Evolutionary conservation across 345 rosid species (phyloP), one percentile per base, ranked within the genome.

Genomic region (Syzygium aqueum): DNA sequence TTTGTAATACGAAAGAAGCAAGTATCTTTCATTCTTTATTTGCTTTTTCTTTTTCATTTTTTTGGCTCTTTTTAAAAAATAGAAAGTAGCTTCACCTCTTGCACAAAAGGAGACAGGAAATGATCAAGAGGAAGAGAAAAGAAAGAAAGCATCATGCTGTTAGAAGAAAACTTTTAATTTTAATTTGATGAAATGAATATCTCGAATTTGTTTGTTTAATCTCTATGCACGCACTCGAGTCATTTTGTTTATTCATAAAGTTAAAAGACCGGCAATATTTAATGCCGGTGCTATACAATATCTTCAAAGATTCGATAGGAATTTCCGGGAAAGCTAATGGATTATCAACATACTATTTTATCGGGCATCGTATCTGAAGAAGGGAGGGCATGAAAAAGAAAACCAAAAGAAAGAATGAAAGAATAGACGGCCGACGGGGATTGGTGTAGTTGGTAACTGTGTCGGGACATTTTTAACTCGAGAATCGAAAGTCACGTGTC

Each of bases 391-490:
- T 17, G 12, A 67, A 5, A 9, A 33, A 2, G 13, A 65, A 16
- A 30, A 2, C 1, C 11, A 28, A 30, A 16, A 16, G 11, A 30
- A 16, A 33, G 2, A 33, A 1, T 9, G 13, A 33, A 17, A 33
- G 43, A 2, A 19, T 17, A 67, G 25, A 67, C 33, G 14, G 19
- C 2, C 3, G 2, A 25, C 19, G 0, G 25, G 3, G 25, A 17
- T 67, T 30, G 23, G 25, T 2, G 0, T 1, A 13, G 2, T 1
- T n/a, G 3, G 2, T 67, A 17, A 67, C 23, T 67, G 46, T 33
- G 17, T 67, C 0, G 14, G 2, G 2, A 4, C 40, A 67, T 3
- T 17, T 67, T 67, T 3, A 17, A 1, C 46, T 67, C 12, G 4
- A 67, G 23, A 67, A 67, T 7, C 5, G 2, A 3, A 67, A 3